Evolutionary conservation across 2,329 filamentous ascomycete species (phyloP), one percentile per base, ranked within the genome.

Genomic region (Colletotrichum sp.): DNA sequence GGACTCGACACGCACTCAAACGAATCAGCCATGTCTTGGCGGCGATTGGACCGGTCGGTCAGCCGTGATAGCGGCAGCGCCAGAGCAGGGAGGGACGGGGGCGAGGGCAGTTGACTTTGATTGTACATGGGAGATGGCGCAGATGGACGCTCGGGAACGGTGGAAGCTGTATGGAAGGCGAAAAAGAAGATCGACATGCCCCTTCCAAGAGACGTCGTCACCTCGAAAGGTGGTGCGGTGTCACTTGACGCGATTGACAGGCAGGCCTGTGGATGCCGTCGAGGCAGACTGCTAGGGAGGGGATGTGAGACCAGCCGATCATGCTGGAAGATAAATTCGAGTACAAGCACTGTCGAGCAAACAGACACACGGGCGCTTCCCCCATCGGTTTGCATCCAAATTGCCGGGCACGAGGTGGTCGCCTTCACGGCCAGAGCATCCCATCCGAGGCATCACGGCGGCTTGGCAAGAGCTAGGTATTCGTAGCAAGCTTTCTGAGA

Each of bases 391-490:
- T 55, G 28, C 58, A 66, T 39, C 36, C 30, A 66, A 65, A 39
- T 34, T 13, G 56, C 43, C 43, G n/a, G 43, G 43, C 43, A 22
- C 43, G 43, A 18, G 8, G 30, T 55, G 25, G 30, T 25, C 30
- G 27, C 25, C 30, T 22, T 60, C 66, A 15, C 71, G 60, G 71
- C n/a, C 60, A 16, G 9, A 43, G 32, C 36, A 34, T 75, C 70
- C 74, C 74, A 65, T 75, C 70, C 70, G 56, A 64, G 64, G 32
- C 43, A 75, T 73, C 68, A 48, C 30, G 56, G 64, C 73, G 73
- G 69, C 73, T 75, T 75, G 73, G 73, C 73, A 58, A n/a, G 48
- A 22, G 32, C 73, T 48, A 22, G 43, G 43, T 22, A 22, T 48
- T 22, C 43, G n/a, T 48, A 73, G 55, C 39, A 62, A 65, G 64